Percentiles rank a stretch among this genome's conserved stretches.
Evolutionary conservation across 1,284 basidiomycete species (phyloP).

Genomic region (Ceratobasidium sp.): DNA sequence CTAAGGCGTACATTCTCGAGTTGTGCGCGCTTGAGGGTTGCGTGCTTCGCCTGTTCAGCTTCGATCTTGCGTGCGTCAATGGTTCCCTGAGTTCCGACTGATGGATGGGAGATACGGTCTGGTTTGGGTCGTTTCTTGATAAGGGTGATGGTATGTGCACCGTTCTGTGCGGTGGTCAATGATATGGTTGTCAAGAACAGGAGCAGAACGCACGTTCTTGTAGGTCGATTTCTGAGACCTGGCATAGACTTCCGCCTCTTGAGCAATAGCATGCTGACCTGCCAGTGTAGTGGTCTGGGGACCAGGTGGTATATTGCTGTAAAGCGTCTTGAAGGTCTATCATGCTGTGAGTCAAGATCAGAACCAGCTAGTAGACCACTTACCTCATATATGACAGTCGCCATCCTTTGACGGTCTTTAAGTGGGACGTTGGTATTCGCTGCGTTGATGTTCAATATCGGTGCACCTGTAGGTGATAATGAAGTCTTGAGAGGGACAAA

Average conservation of each 20-base stretch:
- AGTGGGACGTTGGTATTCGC: slow-evolving; percentile 69
- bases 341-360: slow-evolving; percentile 65
- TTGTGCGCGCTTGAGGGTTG: slow-evolving; percentile 59
- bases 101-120: slow-evolving; percentile 66
- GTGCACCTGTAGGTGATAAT: slow-evolving; percentile 57
- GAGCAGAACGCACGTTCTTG: slow-evolving; percentile 64
- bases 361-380: not conserved
- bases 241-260: slow-evolving; percentile 77
- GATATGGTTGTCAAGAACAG: slow-evolving; percentile 19
- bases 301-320: slow-evolving; percentile 59
- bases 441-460: slow-evolving; percentile 68
- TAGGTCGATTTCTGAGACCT: slow-evolving; percentile 77
- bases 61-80: slow-evolving; percentile 64
- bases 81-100: slow-evolving; percentile 81
- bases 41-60: slow-evolving; percentile 62
- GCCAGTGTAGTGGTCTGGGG: slow-evolving; percentile 58
- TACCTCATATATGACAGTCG: slow-evolving; percentile 60
- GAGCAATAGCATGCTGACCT: slow-evolving; percentile 73
- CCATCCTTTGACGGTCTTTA: slow-evolving; percentile 63
- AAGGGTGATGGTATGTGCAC: slow-evolving; percentile 60
- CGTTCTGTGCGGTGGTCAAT: slow-evolving; percentile 38
- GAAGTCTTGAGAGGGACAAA: slow-evolving; percentile 10
- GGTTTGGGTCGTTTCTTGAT: slow-evolving; percentile 75
- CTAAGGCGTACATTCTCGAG: slow-evolving; percentile 68
- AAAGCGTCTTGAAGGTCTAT: slow-evolving; percentile 69